phyloP scores from a whole-genome alignment of 441 rosid species.

The Croton laevigatus region DNA sequence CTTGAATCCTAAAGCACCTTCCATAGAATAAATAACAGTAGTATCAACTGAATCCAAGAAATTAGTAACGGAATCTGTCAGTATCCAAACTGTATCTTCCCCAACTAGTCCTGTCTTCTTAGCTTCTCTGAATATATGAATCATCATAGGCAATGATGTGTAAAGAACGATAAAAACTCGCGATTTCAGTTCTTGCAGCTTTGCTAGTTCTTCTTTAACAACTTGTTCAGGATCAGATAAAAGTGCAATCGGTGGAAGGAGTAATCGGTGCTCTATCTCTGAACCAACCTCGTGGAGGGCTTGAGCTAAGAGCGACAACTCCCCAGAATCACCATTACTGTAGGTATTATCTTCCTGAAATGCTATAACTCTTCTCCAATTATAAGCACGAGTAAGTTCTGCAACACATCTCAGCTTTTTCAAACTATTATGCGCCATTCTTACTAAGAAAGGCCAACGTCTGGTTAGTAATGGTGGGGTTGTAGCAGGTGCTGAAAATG shows the following conservation, averaged over 20 bases:
- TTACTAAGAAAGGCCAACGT: no score
- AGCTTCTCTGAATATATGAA: constrained; percentile 40
- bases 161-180: constrained; percentile 46
- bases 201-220: constrained; percentile 30
- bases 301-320: constrained; percentile 28
- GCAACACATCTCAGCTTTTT: no score
- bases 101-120: constrained; percentile 34
- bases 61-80: neutral
- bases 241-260: constrained; percentile 35
- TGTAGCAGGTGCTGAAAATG: no score
- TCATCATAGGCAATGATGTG: constrained; percentile 35
- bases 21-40: constrained; percentile 33
- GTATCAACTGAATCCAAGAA: no score
- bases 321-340: constrained; percentile 35
- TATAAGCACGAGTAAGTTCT: no score
- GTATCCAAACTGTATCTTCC: constrained; percentile 5
- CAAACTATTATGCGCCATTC: no score
- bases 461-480: no score
- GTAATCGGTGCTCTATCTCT: constrained; percentile 16
- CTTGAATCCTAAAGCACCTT: constrained; percentile 48
- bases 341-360: constrained; percentile 26
- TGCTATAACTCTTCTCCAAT: no score
- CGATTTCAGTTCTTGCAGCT: constrained; percentile 26
- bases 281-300: constrained; percentile 30
- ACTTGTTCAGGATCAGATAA: constrained; percentile 20